These are phyloP conservation scores for Anisodus acutangulus DNA, from an alignment of 257 asterid species.

Conservation along the genomic window DNA sequence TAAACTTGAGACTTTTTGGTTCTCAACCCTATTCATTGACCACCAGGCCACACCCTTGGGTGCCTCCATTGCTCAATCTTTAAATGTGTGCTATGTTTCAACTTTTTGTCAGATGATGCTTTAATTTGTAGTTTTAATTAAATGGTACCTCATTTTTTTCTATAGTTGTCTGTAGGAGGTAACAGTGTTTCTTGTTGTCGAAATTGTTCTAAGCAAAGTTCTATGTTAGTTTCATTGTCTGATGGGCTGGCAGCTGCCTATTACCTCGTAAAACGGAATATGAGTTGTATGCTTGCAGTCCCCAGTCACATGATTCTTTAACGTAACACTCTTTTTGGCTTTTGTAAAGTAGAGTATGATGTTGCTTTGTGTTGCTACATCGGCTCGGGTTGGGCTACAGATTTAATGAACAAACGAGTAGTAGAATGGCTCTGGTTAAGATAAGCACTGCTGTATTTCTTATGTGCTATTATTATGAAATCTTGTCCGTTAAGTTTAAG, in stretches of 20 bases:
- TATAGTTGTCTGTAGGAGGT: background rate
- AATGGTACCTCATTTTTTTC: background rate
- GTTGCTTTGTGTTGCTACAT: background rate
- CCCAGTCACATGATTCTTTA: background rate
- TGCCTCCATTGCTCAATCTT: background rate
- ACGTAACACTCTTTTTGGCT: background rate
- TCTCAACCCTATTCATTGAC: too few species aligned
- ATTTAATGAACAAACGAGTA: background rate
- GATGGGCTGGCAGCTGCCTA: background rate
- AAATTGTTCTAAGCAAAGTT: background rate
- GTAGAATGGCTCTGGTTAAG: conserved; percentile 21
- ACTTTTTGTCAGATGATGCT: conserved; percentile 2
- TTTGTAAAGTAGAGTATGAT: background rate
- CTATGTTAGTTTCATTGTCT: background rate
- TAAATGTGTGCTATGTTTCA: background rate
- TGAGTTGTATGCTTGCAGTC: background rate
- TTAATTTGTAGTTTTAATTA: background rate
- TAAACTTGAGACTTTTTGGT: too few species aligned
- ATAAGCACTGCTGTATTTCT: background rate
- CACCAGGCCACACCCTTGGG: too few species aligned
- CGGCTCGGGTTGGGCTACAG: background rate
- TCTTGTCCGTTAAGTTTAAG: background rate
- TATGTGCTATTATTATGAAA: background rate
- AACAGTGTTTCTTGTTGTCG: background rate
- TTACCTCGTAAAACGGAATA: background rate